Conservation (phyloP, 1,284 basidiomycete species). For the Golubevia sp. region DNA sequence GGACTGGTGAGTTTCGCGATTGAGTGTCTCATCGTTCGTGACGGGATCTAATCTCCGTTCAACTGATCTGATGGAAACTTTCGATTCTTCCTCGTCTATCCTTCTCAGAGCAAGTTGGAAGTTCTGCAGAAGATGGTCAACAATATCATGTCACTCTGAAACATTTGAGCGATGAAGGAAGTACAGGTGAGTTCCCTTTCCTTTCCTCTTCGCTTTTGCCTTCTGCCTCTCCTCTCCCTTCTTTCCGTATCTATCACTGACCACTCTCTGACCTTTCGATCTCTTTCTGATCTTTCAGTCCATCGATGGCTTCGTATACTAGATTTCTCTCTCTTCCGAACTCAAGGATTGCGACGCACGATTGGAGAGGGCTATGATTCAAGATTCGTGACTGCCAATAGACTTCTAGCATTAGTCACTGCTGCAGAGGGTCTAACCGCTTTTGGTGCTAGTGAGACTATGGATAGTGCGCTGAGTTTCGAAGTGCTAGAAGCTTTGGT, state of each 20-base stretch:
- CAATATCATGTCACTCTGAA: too few relatives aligned
- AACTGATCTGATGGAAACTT: too few relatives aligned
- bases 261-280: not conserved
- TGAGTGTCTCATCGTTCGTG: not conserved
- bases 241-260: not conserved
- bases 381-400: constrained; percentile 88
- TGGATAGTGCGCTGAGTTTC: constrained; percentile 54
- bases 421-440: constrained; percentile 48
- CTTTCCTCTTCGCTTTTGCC: too few relatives aligned
- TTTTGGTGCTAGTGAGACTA: constrained; percentile 53
- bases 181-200: too few relatives aligned
- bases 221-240: not conserved
- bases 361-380: constrained; percentile 85
- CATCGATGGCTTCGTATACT: constrained; percentile 47
- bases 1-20: constrained; percentile 24
- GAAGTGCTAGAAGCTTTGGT: constrained; percentile 52
- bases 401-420: constrained; percentile 66
- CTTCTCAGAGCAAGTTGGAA: not conserved
- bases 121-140: not conserved
- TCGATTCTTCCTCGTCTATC: not conserved
- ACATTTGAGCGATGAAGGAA: too few relatives aligned
- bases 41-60: not conserved
- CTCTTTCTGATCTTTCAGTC: constrained; percentile 6
- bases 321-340: constrained; percentile 86
- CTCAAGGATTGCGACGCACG: constrained; percentile 89